Evolutionary conservation across 2,329 filamentous ascomycete genomes (phyloP).

Genomic region (Trichoderma atroviride): DNA sequence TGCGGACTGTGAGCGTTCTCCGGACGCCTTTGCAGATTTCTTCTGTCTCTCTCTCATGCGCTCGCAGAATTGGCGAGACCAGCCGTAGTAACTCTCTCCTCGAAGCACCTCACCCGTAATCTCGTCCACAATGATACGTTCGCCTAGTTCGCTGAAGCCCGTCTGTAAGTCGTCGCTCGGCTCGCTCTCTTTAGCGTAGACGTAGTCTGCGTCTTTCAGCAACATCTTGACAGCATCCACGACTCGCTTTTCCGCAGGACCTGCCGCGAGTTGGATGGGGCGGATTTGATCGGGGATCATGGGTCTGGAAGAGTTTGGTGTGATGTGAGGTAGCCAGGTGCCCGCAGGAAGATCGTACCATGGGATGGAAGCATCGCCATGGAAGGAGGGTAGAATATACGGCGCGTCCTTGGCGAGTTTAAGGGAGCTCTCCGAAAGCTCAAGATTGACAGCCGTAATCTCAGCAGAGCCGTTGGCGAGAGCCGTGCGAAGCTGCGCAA

Average conservation of each 20-base stretch:
- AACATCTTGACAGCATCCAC: slow-evolving; percentile 70
- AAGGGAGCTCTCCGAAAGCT: slow-evolving; percentile 33
- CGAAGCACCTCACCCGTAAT: slow-evolving; percentile 65
- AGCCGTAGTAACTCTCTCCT: slow-evolving; percentile 83
- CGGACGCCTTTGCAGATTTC: slow-evolving; percentile 34
- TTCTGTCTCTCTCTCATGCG: slow-evolving; percentile 69
- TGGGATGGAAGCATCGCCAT: slow-evolving; percentile 72
- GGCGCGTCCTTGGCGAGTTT: slow-evolving; percentile 60
- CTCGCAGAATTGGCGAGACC: slow-evolving; percentile 78
- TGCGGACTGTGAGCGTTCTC: slow-evolving; percentile 42
- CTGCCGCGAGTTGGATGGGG: slow-evolving; percentile 69
- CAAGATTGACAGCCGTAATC: slow-evolving; percentile 29
- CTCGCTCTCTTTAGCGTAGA: slow-evolving; percentile 61
- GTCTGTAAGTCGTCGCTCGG: slow-evolving; percentile 52
- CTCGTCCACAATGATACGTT: slow-evolving; percentile 66
- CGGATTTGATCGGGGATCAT: slow-evolving; percentile 73
- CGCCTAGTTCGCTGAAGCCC: slow-evolving; percentile 77
- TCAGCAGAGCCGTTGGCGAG: slow-evolving; percentile 48
- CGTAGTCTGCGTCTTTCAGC: slow-evolving; percentile 67
- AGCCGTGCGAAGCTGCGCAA: slow-evolving; percentile 62
- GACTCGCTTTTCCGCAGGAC: slow-evolving; percentile 68
- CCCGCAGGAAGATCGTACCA: slow-evolving; percentile 84
- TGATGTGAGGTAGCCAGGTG: slow-evolving; percentile 77
- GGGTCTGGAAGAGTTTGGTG: slow-evolving; percentile 72
- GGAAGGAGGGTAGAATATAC: slow-evolving; percentile 72